Conservation (phyloP, 2,329 filamentous ascomycete species). For the Diaporthe batatas region DNA sequence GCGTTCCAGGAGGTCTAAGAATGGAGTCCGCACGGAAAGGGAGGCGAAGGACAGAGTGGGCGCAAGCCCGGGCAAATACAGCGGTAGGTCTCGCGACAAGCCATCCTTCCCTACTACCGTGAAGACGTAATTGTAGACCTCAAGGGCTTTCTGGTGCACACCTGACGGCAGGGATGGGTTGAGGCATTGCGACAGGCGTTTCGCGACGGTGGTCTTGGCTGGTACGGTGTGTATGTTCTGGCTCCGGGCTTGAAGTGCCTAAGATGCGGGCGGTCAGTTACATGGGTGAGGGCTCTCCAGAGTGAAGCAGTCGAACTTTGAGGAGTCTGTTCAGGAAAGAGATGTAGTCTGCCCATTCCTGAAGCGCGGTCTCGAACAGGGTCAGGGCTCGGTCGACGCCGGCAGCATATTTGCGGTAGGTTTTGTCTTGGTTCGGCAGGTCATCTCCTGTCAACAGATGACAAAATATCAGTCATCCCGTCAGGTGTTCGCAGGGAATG, state of each 20-base stretch:
- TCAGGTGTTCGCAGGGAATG: not conserved
- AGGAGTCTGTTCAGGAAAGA: conserved; percentile 92
- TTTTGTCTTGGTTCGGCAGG: conserved; percentile 70
- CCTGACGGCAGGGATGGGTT: conserved; percentile 94
- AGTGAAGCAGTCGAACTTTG: conserved; percentile 69
- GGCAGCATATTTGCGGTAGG: conserved; percentile 89
- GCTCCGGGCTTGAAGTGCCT: conserved; percentile 91
- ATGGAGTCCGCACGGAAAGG: conserved; percentile 87
- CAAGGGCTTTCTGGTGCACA: conserved; percentile 96
- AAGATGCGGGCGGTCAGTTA: conserved; percentile 47
- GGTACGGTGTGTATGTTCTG: conserved; percentile 80
- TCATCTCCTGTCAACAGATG: conserved; percentile 50
- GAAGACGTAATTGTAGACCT: conserved; percentile 94
- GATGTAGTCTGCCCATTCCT: conserved; percentile 99
- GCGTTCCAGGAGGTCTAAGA: conserved; percentile 85
- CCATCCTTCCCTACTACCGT: conserved; percentile 84
- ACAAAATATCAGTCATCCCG: conserved; percentile 22
- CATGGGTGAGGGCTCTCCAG: conserved; percentile 34
- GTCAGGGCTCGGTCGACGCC: conserved; percentile 88
- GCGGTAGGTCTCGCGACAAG: conserved; percentile 82
- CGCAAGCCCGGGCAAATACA: conserved; percentile 91
- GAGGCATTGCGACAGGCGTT: conserved; percentile 93
- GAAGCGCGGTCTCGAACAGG: conserved; percentile 90
- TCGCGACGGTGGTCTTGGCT: conserved; percentile 85
- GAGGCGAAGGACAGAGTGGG: conserved; percentile 95